Base-by-base conservation (phyloP, 768 basidiomycete genomes). In the Pleurotus pulmonarius region DNA sequence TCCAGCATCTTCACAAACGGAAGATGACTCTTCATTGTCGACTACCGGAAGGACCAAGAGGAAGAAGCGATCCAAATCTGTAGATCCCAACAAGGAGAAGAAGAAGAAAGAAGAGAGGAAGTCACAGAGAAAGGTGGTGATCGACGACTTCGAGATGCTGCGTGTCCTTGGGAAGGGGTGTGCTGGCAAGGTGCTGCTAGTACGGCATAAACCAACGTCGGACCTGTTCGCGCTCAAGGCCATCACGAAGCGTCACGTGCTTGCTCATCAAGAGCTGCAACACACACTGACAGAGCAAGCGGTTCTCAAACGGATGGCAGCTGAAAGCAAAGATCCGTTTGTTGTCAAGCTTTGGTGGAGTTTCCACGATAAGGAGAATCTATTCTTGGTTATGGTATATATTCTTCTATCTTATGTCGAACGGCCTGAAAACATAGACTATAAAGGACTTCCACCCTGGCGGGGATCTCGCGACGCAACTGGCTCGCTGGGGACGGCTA, bases 81-180 rank as follows among this genome's bases (percentile, higher is more conserved):
- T 66, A 51, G 63, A 78, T 45, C 82, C 81, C 37, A 81, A 67
- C 56, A 73, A 81, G 64, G 76, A 78, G 55, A 73, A 70, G 24
- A 78, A 70, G 69, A 82, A 80, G 64, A 53, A 41, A 38, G 76
- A 78, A 55, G 73, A 70, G 24, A 77, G 70, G 69, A 82, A 80
- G 64, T 82, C 83, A 64, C 86, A 82, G 56, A 80, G 84, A 53
- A 92, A 93, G 70, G 89, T 93, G 34, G 75, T 77, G 44, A 81
- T 98, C 57, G 83, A 92, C 61, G 94, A 98, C 73, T 99, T 99
- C 68, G 94, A 98, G 75, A 92, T 98, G 85, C 86, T 98, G 80
- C 83, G 93, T 13, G 96, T 98, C 29, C 75, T 99, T 11, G 97
- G 97, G 15, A 97, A 94, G 73, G 97, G 97, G 1, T 98, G 95